These are phyloP conservation scores for Penicillium soppii DNA, from an alignment of 495 filamentous ascomycete genomes.

Conservation along the genomic window DNA sequence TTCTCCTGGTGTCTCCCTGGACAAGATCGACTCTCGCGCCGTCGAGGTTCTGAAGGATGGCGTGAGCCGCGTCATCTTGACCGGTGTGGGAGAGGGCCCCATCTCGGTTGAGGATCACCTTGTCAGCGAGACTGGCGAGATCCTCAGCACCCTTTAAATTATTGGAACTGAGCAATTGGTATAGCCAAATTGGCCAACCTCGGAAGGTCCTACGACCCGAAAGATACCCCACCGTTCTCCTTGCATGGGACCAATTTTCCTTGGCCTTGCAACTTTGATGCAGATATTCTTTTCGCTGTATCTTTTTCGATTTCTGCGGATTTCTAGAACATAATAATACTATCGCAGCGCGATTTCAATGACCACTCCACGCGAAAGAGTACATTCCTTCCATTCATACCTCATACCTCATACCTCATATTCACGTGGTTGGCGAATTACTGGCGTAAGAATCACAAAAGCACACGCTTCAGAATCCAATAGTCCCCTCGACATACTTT, in stretches of 20 bases:
- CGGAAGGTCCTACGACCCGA: conserved; percentile 8
- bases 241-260: conserved; percentile 11
- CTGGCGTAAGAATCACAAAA: neutral
- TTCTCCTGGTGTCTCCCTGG: conserved; percentile 45
- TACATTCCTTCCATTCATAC: no score
- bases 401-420: no score
- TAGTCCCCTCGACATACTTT: neutral
- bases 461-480: neutral
- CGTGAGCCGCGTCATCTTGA: conserved; percentile 85
- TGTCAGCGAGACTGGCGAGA: conserved; percentile 67
- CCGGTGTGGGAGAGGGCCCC: conserved; percentile 88
- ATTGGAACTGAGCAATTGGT: conserved; percentile 11
- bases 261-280: conserved; percentile 17
- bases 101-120: conserved; percentile 74
- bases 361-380: no score
- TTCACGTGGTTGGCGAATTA: no score
- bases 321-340: conserved; percentile 19
- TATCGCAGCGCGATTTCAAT: neutral
- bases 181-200: conserved; percentile 9
- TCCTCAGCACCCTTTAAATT: conserved; percentile 32
- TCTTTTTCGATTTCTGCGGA: conserved; percentile 8
- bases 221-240: conserved; percentile 24
- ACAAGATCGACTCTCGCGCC: conserved; percentile 54
- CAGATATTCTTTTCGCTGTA: conserved; percentile 15
- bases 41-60: conserved; percentile 68